Evolutionary conservation across 208 protist species (phyloP), one percentile per base, ranked within the genome.

Genomic region (Leishmania guyanensis): DNA sequence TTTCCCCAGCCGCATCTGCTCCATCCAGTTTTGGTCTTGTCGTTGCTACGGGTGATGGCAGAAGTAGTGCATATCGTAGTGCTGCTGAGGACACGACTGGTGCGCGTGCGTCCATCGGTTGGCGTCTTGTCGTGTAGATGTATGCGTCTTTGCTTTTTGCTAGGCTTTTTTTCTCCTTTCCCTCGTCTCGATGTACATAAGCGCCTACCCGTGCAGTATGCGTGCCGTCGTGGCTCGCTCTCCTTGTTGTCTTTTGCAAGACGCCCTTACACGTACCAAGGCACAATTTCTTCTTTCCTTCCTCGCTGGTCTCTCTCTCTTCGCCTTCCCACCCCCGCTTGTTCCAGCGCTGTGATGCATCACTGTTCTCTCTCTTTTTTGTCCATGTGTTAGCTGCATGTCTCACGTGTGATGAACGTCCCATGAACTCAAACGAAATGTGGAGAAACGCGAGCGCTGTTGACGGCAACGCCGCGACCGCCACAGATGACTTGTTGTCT

Each of bases 121-220:
- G 36, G 26, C 20, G 14, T 72, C 22, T 29, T 58, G 48, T 26
- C 51, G n/a, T 54, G 51, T 17, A 62, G 50, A 76, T 43, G 72
- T 76, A 56, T 76, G 72, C n/a, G 16, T 46, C 53, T 73, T 73
- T 50, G 0, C n/a, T 29, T 77, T 5, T 54, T 5, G 46, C 10
- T 33, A 46, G 12, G 56, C 56, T 62, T 62, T 29, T 54, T 54
- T 16, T 26, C 48, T 54, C 46, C 12, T 29, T 54, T 17, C 69
- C 46, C 17, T 54, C 43, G 9, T 54, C 22, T 73, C 53, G 43
- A 73, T 73, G 69, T 73, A 73, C 69, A 73, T 73, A 73, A 46
- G 36, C 26, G 14, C 69, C 69, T 73, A 53, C 5, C 17, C 22
- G 46, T 73, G 69, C 22, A 29, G 39, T 48, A 26, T 36, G 43